Conservation (phyloP, 129 eudicot genomes). For the Rutidosis leptorrhynchoides region DNA sequence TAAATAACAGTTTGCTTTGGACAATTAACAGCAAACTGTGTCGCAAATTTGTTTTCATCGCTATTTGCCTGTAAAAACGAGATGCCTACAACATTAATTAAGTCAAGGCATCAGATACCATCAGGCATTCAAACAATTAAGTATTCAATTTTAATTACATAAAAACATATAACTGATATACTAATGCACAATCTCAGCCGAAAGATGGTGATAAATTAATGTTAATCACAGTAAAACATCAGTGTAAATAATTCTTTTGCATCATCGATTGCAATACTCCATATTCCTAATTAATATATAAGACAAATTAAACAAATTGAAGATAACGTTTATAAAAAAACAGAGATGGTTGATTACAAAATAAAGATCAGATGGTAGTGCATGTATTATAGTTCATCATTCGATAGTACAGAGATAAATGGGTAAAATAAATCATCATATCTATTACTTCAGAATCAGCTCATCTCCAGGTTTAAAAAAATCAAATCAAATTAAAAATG, state of each 20-base stretch:
- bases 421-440: constrained; percentile 35
- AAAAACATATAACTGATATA: too few species aligned
- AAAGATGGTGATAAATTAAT: neutral
- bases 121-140: constrained; percentile 31
- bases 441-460: neutral
- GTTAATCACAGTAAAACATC: neutral
- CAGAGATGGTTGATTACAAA: constrained; percentile 15
- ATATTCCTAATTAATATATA: too few species aligned
- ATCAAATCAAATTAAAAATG: neutral
- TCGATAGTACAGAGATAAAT: constrained; percentile 21
- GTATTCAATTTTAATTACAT: too few species aligned
- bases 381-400: constrained; percentile 66
- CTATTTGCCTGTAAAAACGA: constrained; percentile 57
- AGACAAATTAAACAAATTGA: too few species aligned
- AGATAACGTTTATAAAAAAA: neutral
- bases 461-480: neutral
- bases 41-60: constrained; percentile 66
- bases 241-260: neutral
- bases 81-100: constrained; percentile 32
- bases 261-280: neutral
- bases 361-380: constrained; percentile 89
- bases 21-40: constrained; percentile 49
- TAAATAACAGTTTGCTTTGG: constrained; percentile 53
- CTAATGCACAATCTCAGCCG: neutral
- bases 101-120: constrained; percentile 68